Evolutionary conservation across 495 filamentous ascomycete species (phyloP), one percentile per base, ranked within the genome.

Genomic region (Penicillium dipodomyicola): DNA sequence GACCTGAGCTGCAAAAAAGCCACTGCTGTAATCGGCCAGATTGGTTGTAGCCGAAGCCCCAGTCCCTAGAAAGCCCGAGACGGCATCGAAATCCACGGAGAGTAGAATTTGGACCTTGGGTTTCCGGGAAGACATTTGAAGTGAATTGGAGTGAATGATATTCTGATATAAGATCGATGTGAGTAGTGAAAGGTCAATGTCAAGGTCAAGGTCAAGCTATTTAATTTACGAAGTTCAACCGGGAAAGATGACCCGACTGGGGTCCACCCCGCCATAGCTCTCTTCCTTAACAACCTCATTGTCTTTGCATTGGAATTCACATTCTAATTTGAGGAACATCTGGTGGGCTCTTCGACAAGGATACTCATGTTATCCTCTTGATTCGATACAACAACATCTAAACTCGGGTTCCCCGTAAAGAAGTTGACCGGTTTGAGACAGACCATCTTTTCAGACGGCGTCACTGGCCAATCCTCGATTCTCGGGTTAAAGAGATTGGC

Each of bases 1-100:
- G 14, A 86, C 82, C 50, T 74, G 72, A 10, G 78, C 84, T 32
- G 79, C 76, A 59, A 87, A 86, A 64, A 82, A 82, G 0, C 84
- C 84, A 43, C 77, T 66, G 9, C 73, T 79, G 63, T 84, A 86
- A 62, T 86, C 84, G 12, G 84, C 72, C 10, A 84, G 75, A 53
- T 72, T 76, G 59, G 82, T 84, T 51, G 74, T 72, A 4, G 76
- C 30, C 17, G 49, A 53, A 8, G 37, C 54, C 23, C 54, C 54
- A 3, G 50, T 58, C 3, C 44, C 49, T 25, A 32, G 27, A 37
- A 44, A 61, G 20, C 56, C 44, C 0, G 35, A 47, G 6, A 43
- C 47, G 15, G 44, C 41, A 41, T 61, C 30, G 23, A 57, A 49
- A 15, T 61, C 44, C 15, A 57, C 54, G 3, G 54, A 57, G 4